A percentile compares a stretch with the other conserved stretches of the same genome.
Evolutionary conservation across 371 early-diverging fungal species (phyloP).

Genomic region (Dichotomocladium elegans): DNA sequence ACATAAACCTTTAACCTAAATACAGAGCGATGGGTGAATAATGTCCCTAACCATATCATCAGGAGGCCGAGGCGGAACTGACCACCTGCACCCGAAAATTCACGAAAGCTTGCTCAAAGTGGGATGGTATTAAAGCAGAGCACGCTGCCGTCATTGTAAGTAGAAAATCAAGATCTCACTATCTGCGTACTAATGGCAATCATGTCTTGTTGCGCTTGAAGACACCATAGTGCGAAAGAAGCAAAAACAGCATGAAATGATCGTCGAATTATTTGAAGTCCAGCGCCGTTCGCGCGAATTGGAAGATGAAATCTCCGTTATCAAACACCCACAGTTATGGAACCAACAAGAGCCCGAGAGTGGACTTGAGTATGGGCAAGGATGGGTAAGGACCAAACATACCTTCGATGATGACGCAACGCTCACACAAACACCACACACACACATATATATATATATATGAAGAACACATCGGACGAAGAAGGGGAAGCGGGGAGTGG

Average conservation of each 20-base stretch:
- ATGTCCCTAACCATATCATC: neutral
- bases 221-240: neutral
- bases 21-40: neutral
- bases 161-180: no score
- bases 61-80: conserved; percentile 16
- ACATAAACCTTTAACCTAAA: neutral
- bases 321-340: neutral
- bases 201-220: no score
- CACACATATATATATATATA: neutral
- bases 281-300: neutral
- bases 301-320: neutral
- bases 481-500: no score
- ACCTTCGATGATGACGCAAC: neutral
- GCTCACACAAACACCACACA: no score
- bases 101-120: conserved; percentile 4
- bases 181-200: no score
- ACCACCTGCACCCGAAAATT: conserved; percentile 8
- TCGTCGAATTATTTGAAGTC: neutral
- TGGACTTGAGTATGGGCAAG: no score
- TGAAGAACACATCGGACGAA: neutral
- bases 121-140: conserved; percentile 11
- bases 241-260: neutral
- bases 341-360: no score
- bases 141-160: conserved; percentile 10
- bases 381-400: no score